Evolutionary conservation across 1,284 basidiomycete genomes (phyloP), one percentile per base, ranked within the genome.

Genomic region (Trichosporon ovoides): DNA sequence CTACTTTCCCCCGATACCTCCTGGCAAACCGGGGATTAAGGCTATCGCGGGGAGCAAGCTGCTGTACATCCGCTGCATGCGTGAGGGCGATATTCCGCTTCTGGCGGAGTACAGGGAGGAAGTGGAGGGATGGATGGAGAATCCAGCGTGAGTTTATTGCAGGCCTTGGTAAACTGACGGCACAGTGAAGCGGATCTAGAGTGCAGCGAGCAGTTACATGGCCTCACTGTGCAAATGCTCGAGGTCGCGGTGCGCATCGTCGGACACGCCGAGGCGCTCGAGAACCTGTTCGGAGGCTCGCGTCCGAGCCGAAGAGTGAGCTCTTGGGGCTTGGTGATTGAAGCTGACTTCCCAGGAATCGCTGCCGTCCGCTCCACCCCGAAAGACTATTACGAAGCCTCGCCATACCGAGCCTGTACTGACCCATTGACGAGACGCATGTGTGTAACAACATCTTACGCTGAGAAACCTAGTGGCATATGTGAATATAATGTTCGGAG

Each of bases 41-140:
- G 18, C 28, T 14, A 38, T 52, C 20, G 50, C 38, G 14, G 18
- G 16, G 16, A 52, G 57, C 40, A 50, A 33, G 9, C 49, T 61
- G 55, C 57, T 67, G 7, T 66, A 62, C 58, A 66, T 66, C 20
- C 56, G 57, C 18, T 61, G 48, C 51, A 61, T 64, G 59, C 51
- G 46, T n/a, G 36, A 46, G 10, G 36, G 58, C 3, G 59, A 64
- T n/a, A 16, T 52, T 2, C 20, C 13, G 4, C 22, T 53, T 16
- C 38, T 60, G 31, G 35, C 38, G 12, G 40, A 54, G n/a, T 64
- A 60, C 22, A 28, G 63, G 2, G 28, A 54, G n/a, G 49, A 51
- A 11, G 58, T 62, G 38, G 38, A 38, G 9, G 60, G 64, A 58
- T 63, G 52, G 52, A 16, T 53, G 14, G 37, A 53, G 13, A 19